Evolutionary conservation across 2,329 filamentous ascomycete species (phyloP), one percentile per base, ranked within the genome.

Genomic region (Botrytis sinoallii): DNA sequence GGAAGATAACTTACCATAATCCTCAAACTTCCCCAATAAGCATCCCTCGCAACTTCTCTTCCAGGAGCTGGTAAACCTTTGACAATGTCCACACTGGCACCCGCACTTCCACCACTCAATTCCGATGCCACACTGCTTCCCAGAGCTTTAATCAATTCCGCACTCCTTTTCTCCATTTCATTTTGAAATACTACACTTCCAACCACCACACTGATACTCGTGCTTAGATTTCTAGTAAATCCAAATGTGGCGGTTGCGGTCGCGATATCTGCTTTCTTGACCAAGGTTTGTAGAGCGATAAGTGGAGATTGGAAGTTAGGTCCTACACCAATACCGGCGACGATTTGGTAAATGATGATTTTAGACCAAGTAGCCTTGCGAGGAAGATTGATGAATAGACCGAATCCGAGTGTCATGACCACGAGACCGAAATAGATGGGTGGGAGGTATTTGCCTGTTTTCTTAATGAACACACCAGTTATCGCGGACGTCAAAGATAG

Each of bases 221-320:
- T 87, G 74, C 32, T 79, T 76, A 0, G 83, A 83, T 9, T 87
- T 73, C 38, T 79, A 74, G 29, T 92, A 88, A 12, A 90, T 14
- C 79, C 79, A 38, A 92, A 91, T 1, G 89, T 90, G 0, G 90
- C 87, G 0, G 90, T 93, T 0, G 88, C 90, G 1, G 89, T 87
- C n/a, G 89, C 91, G 65, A 92, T 91, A 77, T 93, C 91, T 42
- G 86, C 85, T 60, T 85, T 86, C 38, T 87, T 84, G 42, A 92
- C 85, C 68, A 88, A 86, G 35, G 88, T 88, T 81, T 93, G 91
- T 10, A 93, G 83, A 0, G 90, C 90, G 70, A 93, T 89, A 12
- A 93, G 85, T 3, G 91, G 90, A 1, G 88, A 84, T 79, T 93
- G 90, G 82, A 93, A 92, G 78, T 91, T 90, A 9, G 90, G 90